These are phyloP conservation scores for Tricholoma terreum DNA, from an alignment of 768 basidiomycete species.

Conservation along the genomic window DNA sequence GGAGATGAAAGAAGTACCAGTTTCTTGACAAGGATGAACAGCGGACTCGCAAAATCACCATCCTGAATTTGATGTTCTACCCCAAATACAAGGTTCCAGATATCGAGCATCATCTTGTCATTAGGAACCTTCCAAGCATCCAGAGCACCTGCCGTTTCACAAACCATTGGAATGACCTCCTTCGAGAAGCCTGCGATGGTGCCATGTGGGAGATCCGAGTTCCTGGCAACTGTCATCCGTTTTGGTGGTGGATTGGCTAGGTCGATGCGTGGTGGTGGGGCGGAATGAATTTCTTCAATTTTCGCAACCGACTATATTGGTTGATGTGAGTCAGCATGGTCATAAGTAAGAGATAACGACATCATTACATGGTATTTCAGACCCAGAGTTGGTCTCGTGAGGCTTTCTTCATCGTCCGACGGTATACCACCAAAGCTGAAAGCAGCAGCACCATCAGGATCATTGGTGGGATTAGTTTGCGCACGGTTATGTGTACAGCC, in stretches of 20 bases:
- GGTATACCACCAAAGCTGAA: neutral
- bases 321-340: no score
- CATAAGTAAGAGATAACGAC: no score
- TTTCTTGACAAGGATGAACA: neutral
- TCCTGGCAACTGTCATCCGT: neutral
- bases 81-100: neutral
- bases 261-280: neutral
- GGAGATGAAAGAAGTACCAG: neutral
- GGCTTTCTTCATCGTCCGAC: neutral
- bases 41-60: neutral
- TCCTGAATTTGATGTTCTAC: neutral
- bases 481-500: neutral
- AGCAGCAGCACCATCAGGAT: neutral
- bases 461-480: neutral
- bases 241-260: neutral
- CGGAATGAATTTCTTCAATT: neutral
- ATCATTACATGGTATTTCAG: neutral
- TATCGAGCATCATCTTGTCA: neutral
- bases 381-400: neutral
- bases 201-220: neutral
- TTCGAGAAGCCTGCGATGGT: neutral
- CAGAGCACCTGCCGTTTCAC: neutral
- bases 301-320: neutral
- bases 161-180: neutral
- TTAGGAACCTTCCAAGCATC: neutral